Evolutionary conservation across 345 rosid species (phyloP).

Genomic region (Garcia nutans): DNA sequence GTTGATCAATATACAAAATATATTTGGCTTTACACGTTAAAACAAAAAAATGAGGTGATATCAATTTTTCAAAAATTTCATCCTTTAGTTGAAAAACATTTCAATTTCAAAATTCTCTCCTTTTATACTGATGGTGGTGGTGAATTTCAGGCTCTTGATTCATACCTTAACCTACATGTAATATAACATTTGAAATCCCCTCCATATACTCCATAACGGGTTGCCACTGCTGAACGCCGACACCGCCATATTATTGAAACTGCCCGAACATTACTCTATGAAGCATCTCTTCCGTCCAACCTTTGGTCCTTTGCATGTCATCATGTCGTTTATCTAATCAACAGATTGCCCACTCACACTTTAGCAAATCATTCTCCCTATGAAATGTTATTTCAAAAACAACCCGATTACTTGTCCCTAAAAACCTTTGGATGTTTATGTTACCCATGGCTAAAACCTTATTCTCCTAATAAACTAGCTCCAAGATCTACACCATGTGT

Average conservation of each 20-base stretch:
- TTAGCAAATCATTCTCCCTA: background rate
- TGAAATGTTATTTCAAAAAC: background rate
- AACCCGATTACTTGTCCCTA: background rate
- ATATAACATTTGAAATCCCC: no score
- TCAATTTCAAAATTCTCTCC: background rate
- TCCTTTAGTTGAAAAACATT: slow-evolving; percentile 1
- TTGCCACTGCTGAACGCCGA: background rate
- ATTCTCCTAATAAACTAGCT: background rate
- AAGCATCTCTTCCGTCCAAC: background rate
- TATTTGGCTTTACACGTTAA: background rate
- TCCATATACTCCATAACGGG: no score
- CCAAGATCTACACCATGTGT: background rate
- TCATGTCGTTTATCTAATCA: background rate
- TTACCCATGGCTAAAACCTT: background rate
- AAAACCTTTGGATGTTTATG: background rate
- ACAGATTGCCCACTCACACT: background rate
- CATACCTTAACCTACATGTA: no score
- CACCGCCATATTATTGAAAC: slow-evolving; percentile 2
- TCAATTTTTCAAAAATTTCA: background rate
- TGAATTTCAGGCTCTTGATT: no score
- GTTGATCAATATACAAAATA: background rate
- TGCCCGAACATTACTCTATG: background rate
- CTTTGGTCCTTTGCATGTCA: slow-evolving; percentile 1
- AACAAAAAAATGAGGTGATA: background rate
- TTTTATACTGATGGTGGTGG: slow-evolving; percentile 1